A percentile compares a stretch with the other conserved stretches of the same genome.
phyloP scores from a whole-genome alignment of 495 filamentous ascomycete species.

The Penicillium angulare region DNA sequence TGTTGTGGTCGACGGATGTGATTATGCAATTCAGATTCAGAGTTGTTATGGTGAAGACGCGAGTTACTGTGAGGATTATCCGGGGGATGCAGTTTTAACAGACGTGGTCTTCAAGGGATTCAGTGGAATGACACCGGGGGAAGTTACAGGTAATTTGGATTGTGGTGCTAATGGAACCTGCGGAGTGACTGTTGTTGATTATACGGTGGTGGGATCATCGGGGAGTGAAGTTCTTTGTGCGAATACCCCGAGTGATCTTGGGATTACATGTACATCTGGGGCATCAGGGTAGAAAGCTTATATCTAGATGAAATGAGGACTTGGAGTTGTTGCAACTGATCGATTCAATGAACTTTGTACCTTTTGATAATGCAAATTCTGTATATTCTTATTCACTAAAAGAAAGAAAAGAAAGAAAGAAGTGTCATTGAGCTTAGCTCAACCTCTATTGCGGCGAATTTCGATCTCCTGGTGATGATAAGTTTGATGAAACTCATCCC shows the following conservation, averaged over 20 bases:
- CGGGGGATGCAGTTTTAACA: slow-evolving; percentile 33
- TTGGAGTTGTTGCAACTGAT: too few species aligned
- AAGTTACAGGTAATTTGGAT: slow-evolving; percentile 37
- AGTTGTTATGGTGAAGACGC: slow-evolving; percentile 45
- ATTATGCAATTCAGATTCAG: slow-evolving; percentile 50
- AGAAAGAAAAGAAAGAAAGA: too few species aligned
- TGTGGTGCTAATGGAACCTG: slow-evolving; percentile 41
- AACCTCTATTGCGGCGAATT: too few species aligned
- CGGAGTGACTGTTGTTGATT: slow-evolving; percentile 30
- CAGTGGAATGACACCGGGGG: slow-evolving; percentile 37
- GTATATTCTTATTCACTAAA: too few species aligned
- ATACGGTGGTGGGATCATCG: slow-evolving; percentile 31
- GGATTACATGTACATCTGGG: slow-evolving; percentile 38
- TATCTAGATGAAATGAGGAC: too few species aligned
- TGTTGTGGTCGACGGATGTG: slow-evolving; percentile 35
- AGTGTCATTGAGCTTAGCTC: too few species aligned
- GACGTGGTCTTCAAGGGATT: slow-evolving; percentile 37
- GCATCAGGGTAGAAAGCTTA: slow-evolving; percentile 28
- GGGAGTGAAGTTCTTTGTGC: slow-evolving; percentile 39
- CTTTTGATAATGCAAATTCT: too few species aligned
- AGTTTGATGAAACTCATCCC: too few species aligned
- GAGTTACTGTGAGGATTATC: slow-evolving; percentile 37
- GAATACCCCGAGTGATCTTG: slow-evolving; percentile 35
- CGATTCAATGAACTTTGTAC: too few species aligned
- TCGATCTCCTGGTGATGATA: too few species aligned